Conservation (phyloP, 805 yeast species). For the Nakazawaea siamensis region DNA sequence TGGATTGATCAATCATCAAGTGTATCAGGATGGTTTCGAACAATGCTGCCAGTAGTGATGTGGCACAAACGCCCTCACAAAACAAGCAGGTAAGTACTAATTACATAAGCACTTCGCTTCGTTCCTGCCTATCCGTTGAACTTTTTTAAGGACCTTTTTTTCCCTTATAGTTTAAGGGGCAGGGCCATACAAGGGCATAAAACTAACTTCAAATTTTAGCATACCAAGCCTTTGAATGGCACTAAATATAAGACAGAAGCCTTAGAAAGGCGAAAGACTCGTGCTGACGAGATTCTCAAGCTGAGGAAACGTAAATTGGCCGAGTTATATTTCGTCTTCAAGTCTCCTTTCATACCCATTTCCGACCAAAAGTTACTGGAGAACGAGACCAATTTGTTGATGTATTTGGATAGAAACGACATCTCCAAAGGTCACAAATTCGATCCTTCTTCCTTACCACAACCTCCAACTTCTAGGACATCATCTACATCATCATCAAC, state of each 20-base stretch:
- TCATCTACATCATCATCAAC: conserved; percentile 18
- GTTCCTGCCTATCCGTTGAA: too few relatives aligned
- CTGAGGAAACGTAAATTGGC: conserved; percentile 50
- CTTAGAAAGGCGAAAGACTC: conserved; percentile 31
- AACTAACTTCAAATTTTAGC: too few relatives aligned
- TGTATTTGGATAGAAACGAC: conserved; percentile 45
- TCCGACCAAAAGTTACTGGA: conserved; percentile 28
- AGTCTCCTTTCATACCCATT: conserved; percentile 38
- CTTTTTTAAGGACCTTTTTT: too few relatives aligned
- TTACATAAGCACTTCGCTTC: too few relatives aligned
- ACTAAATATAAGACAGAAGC: conserved; percentile 35
- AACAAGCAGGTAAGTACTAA: too few relatives aligned
- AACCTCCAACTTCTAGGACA: conserved; percentile 18
- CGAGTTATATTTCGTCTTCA: conserved; percentile 52
- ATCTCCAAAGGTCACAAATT: conserved; percentile 37
- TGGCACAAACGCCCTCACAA: too few relatives aligned
- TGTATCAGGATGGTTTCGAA: too few relatives aligned
- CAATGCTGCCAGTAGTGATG: too few relatives aligned
- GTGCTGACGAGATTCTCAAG: conserved; percentile 27
- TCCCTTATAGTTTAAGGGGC: too few relatives aligned
- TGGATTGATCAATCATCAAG: too few relatives aligned
- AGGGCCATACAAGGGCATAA: too few relatives aligned
- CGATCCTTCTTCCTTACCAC: conserved; percentile 23
- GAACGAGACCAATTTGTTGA: conserved; percentile 30
- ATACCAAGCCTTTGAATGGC: too few relatives aligned